A percentile compares a stretch with the other conserved stretches of the same genome.
phyloP scores from a whole-genome alignment of 2,329 filamentous ascomycete species.

The Alternaria sp. region DNA sequence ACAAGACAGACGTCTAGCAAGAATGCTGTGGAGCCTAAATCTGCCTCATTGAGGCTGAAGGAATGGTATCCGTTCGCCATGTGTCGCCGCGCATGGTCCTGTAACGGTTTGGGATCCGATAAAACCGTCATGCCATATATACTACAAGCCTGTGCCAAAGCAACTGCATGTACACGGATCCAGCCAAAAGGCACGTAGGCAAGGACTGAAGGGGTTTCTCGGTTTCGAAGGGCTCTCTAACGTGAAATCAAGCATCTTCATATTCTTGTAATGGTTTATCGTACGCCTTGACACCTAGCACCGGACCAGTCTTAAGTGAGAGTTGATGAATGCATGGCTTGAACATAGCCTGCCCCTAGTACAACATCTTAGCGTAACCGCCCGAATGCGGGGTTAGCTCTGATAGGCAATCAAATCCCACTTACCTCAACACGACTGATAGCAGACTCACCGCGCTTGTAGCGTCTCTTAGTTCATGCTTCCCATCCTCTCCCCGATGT shows the following conservation, averaged over 20 bases:
- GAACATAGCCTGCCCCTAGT: background rate
- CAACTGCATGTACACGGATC: background rate
- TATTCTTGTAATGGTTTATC: background rate
- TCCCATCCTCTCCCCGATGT: background rate
- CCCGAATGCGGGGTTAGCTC: slow-evolving; percentile 11
- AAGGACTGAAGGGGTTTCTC: background rate
- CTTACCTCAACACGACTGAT: background rate
- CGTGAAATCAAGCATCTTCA: background rate
- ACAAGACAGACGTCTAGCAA: background rate
- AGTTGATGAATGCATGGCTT: background rate
- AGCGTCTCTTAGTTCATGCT: background rate
- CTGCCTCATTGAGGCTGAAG: background rate
- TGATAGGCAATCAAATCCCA: slow-evolving; percentile 9
- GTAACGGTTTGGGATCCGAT: background rate
- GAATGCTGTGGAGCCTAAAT: background rate
- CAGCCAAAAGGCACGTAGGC: background rate
- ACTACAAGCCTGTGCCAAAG: background rate
- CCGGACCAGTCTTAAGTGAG: background rate
- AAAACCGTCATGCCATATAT: background rate
- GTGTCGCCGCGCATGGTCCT: background rate
- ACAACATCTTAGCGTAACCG: slow-evolving; percentile 1
- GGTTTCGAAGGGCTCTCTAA: background rate
- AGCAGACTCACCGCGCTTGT: background rate
- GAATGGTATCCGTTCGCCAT: background rate
- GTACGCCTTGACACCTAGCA: background rate